Percentiles rank a stretch among this genome's conserved stretches.
Conservation (phyloP, 768 basidiomycete genomes). For the Gloeophyllum trabeum region DNA sequence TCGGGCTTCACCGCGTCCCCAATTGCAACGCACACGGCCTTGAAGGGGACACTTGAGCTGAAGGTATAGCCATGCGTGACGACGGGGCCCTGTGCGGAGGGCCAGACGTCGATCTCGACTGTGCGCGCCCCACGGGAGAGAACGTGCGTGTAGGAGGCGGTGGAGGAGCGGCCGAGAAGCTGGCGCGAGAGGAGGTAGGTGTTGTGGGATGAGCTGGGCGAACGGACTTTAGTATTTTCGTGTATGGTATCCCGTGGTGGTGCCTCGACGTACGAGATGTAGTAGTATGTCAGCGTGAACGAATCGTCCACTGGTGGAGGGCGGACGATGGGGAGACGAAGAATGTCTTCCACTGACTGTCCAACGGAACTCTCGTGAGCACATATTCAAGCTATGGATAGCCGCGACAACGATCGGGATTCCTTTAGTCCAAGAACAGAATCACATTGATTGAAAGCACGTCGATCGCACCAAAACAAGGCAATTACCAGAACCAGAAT, state of each 20-base stretch:
- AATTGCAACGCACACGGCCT: conserved; percentile 42
- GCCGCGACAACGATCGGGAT: no score
- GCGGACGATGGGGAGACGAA: conserved; percentile 24
- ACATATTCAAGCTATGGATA: no score
- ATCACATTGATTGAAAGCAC: no score
- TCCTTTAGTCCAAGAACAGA: no score
- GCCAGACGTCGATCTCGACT: conserved; percentile 64
- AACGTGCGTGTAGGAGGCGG: conserved; percentile 43
- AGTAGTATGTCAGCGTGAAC: conserved; percentile 42
- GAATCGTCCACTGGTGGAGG: conserved; percentile 24
- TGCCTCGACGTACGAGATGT: conserved; percentile 28
- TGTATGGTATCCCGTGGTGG: background rate
- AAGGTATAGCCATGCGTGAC: conserved; percentile 57
- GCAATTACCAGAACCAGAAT: background rate
- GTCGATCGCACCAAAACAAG: no score
- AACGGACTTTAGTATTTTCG: no score
- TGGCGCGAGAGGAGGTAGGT: conserved; percentile 53
- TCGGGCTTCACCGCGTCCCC: conserved; percentile 25
- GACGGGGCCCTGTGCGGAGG: conserved; percentile 36
- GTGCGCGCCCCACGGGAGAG: conserved; percentile 39
- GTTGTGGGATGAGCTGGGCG: conserved; percentile 60
- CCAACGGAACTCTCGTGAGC: no score
- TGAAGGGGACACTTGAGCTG: conserved; percentile 37
- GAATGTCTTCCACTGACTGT: conserved; percentile 23
- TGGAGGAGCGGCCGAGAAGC: conserved; percentile 40